Base-by-base conservation (phyloP, 2,329 filamentous ascomycete species). In the Pezicula radicicola region DNA sequence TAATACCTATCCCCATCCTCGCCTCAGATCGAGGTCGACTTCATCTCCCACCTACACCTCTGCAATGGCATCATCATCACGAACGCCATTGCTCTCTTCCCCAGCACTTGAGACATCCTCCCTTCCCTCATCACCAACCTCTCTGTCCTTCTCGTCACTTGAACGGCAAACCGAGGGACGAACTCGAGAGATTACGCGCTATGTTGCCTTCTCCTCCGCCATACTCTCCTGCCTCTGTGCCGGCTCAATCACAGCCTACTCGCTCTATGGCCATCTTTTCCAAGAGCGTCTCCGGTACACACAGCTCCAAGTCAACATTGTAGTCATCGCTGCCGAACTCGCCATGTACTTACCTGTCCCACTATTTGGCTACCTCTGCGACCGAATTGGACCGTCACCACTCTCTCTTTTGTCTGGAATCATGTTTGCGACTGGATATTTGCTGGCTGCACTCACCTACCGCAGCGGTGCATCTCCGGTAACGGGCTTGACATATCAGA, bases 321-420 rank as follows among this genome's bases (percentile, higher is more conserved):
- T 97, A 43, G 88, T 90, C 55, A 95, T 95, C 61, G 86, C 88
- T 15, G 91, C 91, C 50, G 93, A 92, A 67, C 75, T 97, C 37
- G 87, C 89, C 36, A 85, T 96, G 74, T 99, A 99, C 72, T 79
- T 97, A 5, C 89, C 90, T n/a, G 91, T 97, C 3, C 89, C 93
- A 2, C 62, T 94, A 39, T 87, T 96, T 63, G 94, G 94, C 36
- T 96, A 93, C 70, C 75, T 96, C 47, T 97, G 93, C 75, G 94
- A 99, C 71, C 87, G 93, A 46, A 83, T 88, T 57, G 91, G 91
- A 1, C 90, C 93, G 0, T 84, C 86, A 2, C 84, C 88, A 10
- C 79, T 96, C 8, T 88, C 90, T 0, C 70, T 94, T 2, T 68
- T 89, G 3, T 83, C 92, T 0, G 87, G 84, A 0, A 54, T 84